Evolutionary conservation across 2,329 filamentous ascomycete species (phyloP).

Genomic region (Fusarium sacchari): DNA sequence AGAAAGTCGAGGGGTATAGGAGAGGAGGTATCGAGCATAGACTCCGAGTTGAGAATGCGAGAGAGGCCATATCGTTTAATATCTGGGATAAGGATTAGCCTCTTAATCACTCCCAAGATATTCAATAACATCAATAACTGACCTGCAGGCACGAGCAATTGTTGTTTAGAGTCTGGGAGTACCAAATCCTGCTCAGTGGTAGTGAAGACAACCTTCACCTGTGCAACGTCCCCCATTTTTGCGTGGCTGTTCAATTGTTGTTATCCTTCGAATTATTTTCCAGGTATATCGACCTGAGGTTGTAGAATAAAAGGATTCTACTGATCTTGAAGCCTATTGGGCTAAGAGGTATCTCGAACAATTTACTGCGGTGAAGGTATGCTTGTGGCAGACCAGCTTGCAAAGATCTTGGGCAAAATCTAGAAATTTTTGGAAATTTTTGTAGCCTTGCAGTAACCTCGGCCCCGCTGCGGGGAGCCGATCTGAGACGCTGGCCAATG

Average conservation of each 20-base stretch:
- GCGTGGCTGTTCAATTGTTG: not conserved
- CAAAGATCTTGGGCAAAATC: conserved; percentile 30
- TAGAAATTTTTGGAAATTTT: conserved; percentile 43
- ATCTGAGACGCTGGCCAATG: conserved; percentile 6
- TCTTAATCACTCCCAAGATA: not conserved
- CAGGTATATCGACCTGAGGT: not conserved
- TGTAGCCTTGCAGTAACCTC: conserved; percentile 37
- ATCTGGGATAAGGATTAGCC: conserved; percentile 53
- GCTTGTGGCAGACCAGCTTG: conserved; percentile 7
- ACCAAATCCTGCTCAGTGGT: conserved; percentile 70
- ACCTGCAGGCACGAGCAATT: conserved; percentile 72
- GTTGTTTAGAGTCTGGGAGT: conserved; percentile 69
- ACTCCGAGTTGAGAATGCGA: conserved; percentile 76
- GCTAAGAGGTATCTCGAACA: conserved; percentile 29
- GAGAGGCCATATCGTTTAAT: conserved; percentile 77
- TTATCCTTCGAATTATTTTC: not conserved
- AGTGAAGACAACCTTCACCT: conserved; percentile 75
- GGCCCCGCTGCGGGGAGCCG: conserved; percentile 39
- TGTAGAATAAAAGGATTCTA: not conserved
- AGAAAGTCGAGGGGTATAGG: conserved; percentile 93
- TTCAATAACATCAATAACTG: conserved; percentile 3
- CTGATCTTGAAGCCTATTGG: conserved; percentile 12
- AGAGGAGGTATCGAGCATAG: conserved; percentile 71
- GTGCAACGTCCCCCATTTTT: conserved; percentile 56
- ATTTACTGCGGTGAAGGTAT: conserved; percentile 7